phyloP scores from a whole-genome alignment of 2,329 filamentous ascomycete genomes.

The Colletotrichum truncatum region DNA sequence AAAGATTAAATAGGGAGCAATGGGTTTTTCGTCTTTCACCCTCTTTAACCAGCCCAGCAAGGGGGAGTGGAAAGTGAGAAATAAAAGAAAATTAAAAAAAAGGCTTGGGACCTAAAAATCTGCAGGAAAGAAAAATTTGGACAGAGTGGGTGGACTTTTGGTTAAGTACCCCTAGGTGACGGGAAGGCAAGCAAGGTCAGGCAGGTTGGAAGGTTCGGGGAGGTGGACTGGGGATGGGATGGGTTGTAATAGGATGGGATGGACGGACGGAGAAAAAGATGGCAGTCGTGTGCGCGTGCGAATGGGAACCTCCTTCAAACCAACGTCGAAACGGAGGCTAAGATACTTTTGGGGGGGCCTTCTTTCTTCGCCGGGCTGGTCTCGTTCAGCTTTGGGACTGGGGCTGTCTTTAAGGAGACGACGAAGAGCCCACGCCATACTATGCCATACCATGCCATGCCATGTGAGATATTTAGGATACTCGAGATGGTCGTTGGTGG shows the following conservation, averaged over 20 bases:
- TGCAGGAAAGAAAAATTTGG: conserved; percentile 8
- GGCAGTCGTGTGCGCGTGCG: conserved; percentile 27
- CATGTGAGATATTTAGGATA: neutral
- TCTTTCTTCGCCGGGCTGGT: neutral
- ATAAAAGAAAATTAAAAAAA: conserved; percentile 1
- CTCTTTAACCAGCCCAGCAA: conserved; percentile 14
- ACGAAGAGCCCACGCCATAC: neutral
- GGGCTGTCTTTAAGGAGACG: neutral
- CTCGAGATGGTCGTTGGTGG: conserved; percentile 13
- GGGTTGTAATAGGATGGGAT: neutral
- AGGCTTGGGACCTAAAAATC: conserved; percentile 22
- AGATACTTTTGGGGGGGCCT: conserved; percentile 1
- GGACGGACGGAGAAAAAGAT: conserved; percentile 5
- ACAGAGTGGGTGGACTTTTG: conserved; percentile 30
- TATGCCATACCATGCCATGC: neutral
- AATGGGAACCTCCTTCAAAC: conserved; percentile 34
- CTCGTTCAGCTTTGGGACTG: neutral
- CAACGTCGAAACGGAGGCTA: conserved; percentile 29
- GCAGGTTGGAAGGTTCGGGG: conserved; percentile 15
- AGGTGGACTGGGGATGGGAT: neutral
- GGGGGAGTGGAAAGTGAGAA: conserved; percentile 20
- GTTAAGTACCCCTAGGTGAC: conserved; percentile 22
- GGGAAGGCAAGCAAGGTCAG: conserved; percentile 6
- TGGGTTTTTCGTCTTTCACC: neutral
- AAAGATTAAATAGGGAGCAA: conserved; percentile 14